phyloP scores from a whole-genome alignment of 106 monocot species.

The Allium cepa region DNA sequence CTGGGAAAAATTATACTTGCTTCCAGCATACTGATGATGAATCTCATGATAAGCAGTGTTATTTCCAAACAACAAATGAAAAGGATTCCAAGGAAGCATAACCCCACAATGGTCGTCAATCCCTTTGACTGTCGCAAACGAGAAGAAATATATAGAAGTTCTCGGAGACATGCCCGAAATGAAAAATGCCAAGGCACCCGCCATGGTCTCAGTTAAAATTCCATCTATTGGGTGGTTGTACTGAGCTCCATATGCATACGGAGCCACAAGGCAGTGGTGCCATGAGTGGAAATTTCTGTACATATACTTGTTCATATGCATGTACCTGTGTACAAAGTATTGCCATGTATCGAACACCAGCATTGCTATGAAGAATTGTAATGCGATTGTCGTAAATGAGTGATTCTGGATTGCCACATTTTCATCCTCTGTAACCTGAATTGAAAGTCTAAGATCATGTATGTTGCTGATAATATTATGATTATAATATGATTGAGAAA shows the following conservation, averaged over 20 bases:
- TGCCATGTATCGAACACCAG: constrained; percentile 41
- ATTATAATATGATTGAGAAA: not conserved
- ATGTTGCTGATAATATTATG: not conserved
- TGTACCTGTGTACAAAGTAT: constrained; percentile 30
- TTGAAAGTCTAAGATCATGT: not conserved
- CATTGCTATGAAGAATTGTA: constrained; percentile 24
- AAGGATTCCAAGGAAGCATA: constrained; percentile 24
- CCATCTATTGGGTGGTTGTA: constrained; percentile 41
- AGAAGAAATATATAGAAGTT: constrained; percentile 33
- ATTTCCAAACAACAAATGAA: constrained; percentile 28
- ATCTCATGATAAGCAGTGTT: constrained; percentile 39
- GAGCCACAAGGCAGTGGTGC: constrained; percentile 27
- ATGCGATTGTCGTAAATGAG: not conserved
- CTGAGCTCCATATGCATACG: constrained; percentile 29
- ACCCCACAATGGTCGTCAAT: constrained; percentile 40
- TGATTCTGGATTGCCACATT: not conserved
- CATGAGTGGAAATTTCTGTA: constrained; percentile 32
- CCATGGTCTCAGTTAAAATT: constrained; percentile 21
- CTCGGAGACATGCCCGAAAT: constrained; percentile 33
- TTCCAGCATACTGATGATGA: constrained; percentile 36
- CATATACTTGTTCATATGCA: constrained; percentile 39
- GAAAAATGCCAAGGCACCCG: constrained; percentile 21
- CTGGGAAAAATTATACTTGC: constrained; percentile 38
- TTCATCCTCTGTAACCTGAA: not conserved
- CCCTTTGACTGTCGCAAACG: constrained; percentile 27